Evolutionary conservation across 495 filamentous ascomycete species (phyloP).

Genomic region (Durotheca rogersii): DNA sequence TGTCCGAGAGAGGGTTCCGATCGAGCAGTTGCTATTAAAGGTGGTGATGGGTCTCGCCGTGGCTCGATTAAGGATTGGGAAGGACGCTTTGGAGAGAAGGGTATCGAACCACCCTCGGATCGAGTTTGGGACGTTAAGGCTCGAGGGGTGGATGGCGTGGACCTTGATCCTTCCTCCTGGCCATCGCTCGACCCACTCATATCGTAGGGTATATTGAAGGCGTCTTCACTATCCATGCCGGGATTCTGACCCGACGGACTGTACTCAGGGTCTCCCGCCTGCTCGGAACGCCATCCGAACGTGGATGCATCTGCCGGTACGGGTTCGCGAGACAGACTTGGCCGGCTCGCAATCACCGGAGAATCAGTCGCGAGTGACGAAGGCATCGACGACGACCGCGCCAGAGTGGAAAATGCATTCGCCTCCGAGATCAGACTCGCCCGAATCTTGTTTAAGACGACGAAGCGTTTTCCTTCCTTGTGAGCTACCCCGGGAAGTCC

Average conservation of each 20-base stretch:
- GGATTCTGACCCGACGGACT: constrained; percentile 28
- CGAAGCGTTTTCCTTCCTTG: constrained; percentile 64
- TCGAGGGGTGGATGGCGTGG: constrained; percentile 48
- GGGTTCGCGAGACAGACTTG: constrained; percentile 20
- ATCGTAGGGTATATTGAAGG: constrained; percentile 53
- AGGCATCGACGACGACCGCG: constrained; percentile 59
- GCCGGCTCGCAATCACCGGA: constrained; percentile 29
- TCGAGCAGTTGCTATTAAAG: constrained; percentile 30
- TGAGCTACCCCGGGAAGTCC: constrained; percentile 28
- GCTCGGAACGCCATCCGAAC: constrained; percentile 14
- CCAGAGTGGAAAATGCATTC: constrained; percentile 66
- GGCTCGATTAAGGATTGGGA: constrained; percentile 39
- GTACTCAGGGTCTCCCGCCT: constrained; percentile 32
- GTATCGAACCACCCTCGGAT: constrained; percentile 5
- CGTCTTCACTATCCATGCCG: constrained; percentile 49
- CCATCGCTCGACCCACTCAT: constrained; percentile 28
- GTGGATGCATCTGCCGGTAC: neutral
- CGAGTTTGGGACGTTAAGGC: constrained; percentile 31
- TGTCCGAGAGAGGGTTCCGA: constrained; percentile 44
- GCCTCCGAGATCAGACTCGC: constrained; percentile 70
- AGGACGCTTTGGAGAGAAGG: constrained; percentile 17
- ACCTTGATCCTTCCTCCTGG: constrained; percentile 34
- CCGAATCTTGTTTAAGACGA: constrained; percentile 63
- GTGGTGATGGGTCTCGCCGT: constrained; percentile 32
- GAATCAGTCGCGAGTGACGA: constrained; percentile 60